Conservation (phyloP, 768 basidiomycete species). For the Podaxis sp. region DNA sequence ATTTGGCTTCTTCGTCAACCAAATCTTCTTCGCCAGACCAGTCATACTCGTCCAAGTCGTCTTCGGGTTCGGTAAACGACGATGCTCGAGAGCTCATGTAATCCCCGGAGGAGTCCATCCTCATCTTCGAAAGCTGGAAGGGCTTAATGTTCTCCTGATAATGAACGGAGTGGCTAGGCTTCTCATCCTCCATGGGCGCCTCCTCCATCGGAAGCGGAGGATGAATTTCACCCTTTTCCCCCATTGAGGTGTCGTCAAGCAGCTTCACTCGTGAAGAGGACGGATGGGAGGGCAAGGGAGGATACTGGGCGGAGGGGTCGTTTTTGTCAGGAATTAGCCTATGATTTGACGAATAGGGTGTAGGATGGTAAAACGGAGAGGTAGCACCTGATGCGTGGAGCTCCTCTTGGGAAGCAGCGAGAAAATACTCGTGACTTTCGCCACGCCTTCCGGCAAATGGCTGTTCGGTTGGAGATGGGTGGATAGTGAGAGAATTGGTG, state of each 20-base stretch:
- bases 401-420: slow-evolving; percentile 12
- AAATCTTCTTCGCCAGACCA: slow-evolving; percentile 81
- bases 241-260: not conserved
- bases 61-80: slow-evolving; percentile 51
- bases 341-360: slow-evolving; percentile 25
- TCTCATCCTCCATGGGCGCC: slow-evolving; percentile 17
- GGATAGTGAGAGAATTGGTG: not conserved
- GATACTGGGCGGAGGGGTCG: slow-evolving; percentile 12
- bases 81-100: slow-evolving; percentile 28
- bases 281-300: slow-evolving; percentile 24
- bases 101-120: slow-evolving; percentile 25
- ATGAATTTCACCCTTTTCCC: slow-evolving; percentile 9
- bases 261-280: slow-evolving; percentile 9
- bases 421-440: not conserved
- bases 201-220: slow-evolving; percentile 11
- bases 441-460: not conserved
- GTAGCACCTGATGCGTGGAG: slow-evolving; percentile 8
- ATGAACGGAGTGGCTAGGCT: slow-evolving; percentile 34
- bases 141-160: slow-evolving; percentile 40
- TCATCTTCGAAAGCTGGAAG: slow-evolving; percentile 16
- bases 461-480: not conserved
- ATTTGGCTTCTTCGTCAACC: slow-evolving; percentile 64
- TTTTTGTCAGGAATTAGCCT: slow-evolving; percentile 18
- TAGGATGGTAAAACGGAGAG: slow-evolving; percentile 34
- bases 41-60: slow-evolving; percentile 60